Evolutionary conservation across 2,329 filamentous ascomycete genomes (phyloP).

Genomic region (Cytospora paraplurivora): DNA sequence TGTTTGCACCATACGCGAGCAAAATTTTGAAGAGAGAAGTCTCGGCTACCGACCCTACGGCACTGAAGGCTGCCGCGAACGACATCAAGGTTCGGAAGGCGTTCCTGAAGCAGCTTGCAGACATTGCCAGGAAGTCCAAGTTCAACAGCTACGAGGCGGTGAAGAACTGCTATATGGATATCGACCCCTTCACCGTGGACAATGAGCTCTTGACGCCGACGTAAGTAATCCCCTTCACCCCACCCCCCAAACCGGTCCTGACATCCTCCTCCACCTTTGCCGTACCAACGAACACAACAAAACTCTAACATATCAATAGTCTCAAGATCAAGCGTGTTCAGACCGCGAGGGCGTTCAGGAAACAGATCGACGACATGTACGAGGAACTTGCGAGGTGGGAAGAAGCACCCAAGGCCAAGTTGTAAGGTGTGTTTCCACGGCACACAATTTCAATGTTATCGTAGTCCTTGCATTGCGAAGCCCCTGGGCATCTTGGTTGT

Average conservation of each 20-base stretch:
- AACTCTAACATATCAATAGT: constrained; percentile 39
- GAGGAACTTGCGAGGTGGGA: constrained; percentile 50
- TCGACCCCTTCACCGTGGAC: constrained; percentile 91
- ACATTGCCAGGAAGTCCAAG: constrained; percentile 78
- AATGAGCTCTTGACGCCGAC: constrained; percentile 89
- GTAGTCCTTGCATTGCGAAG: not conserved
- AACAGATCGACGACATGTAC: constrained; percentile 60
- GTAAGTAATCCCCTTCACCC: constrained; percentile 56
- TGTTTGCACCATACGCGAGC: constrained; percentile 79
- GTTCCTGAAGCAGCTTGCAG: constrained; percentile 76
- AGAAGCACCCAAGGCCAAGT: constrained; percentile 44
- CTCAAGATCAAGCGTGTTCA: constrained; percentile 64
- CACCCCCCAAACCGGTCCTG: not conserved
- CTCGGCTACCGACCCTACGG: constrained; percentile 63
- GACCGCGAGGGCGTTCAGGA: constrained; percentile 53
- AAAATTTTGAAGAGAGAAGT: constrained; percentile 73
- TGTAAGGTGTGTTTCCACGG: constrained; percentile 40
- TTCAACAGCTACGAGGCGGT: constrained; percentile 92
- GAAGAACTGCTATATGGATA: constrained; percentile 68
- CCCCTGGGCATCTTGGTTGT: not conserved
- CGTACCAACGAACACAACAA: not conserved
- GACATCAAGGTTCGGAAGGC: constrained; percentile 73
- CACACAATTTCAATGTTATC: not conserved
- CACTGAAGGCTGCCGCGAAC: constrained; percentile 65
- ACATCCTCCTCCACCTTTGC: not conserved